Percentiles rank a stretch among this genome's conserved stretches.
These are phyloP conservation scores for Orychophragmus violaceus DNA, from an alignment of 345 rosid genomes.

Conservation along the genomic window DNA sequence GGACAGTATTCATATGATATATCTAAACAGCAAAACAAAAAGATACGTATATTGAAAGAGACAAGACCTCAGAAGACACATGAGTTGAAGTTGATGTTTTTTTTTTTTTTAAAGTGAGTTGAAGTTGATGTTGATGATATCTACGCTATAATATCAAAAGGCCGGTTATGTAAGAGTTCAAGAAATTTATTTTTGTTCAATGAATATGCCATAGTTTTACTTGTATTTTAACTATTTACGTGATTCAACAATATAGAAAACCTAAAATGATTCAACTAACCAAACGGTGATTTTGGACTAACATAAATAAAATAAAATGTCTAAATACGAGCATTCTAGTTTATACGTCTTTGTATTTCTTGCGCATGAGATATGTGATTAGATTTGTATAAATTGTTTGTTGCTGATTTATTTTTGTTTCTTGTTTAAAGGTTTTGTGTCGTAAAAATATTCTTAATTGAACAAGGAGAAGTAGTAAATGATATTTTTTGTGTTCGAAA, in stretches of 20 bases:
- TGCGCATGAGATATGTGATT: too few species aligned
- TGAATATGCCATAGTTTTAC: not conserved
- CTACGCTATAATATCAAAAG: not conserved
- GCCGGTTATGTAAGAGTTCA: not conserved
- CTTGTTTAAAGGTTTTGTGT: too few species aligned
- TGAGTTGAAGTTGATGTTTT: constrained; percentile 2
- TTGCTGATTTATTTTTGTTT: not conserved
- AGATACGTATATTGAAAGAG: constrained; percentile 10
- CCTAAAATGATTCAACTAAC: too few species aligned
- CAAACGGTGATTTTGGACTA: too few species aligned
- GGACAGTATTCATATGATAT: constrained; percentile 2
- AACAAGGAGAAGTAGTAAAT: not conserved
- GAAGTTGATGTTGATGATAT: constrained; percentile 1
- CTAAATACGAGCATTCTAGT: too few species aligned
- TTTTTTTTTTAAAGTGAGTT: too few species aligned
- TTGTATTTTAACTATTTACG: too few species aligned
- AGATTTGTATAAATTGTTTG: not conserved
- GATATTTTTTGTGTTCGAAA: not conserved
- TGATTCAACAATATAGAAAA: too few species aligned
- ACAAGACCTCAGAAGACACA: constrained; percentile 14
- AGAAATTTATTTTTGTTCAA: not conserved
- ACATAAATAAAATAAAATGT: too few species aligned
- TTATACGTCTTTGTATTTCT: too few species aligned
- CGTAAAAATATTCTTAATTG: not conserved
- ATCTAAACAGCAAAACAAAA: not conserved